These are phyloP conservation scores for Kregervanrija fluxuum DNA, from an alignment of 805 yeast species.

Conservation along the genomic window DNA sequence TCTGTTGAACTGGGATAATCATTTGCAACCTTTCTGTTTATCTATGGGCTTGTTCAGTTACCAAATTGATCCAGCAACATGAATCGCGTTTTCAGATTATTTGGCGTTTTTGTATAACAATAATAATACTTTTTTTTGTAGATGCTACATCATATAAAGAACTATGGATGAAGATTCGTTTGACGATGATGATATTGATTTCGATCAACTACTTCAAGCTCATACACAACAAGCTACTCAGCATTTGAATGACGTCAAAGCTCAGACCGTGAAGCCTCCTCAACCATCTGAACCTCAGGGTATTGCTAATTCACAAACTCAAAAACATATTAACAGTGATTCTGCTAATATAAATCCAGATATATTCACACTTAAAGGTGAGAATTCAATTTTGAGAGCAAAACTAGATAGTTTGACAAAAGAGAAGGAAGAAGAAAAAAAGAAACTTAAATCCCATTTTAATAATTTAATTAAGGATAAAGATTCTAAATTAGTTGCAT, in stretches of 20 bases:
- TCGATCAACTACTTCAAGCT: conserved; percentile 15
- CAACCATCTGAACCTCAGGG: background rate
- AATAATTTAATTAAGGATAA: conserved; percentile 15
- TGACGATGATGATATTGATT: conserved; percentile 27
- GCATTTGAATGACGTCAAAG: background rate
- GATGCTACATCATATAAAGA: too few relatives aligned
- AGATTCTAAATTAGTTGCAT: conserved; percentile 16
- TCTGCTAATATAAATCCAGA: conserved; percentile 5
- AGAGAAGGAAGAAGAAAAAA: conserved; percentile 30
- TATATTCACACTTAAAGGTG: conserved; percentile 60
- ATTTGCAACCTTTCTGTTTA: too few relatives aligned
- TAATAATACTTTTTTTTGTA: too few relatives aligned
- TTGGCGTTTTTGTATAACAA: too few relatives aligned
- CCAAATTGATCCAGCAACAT: too few relatives aligned
- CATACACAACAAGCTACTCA: conserved; percentile 1
- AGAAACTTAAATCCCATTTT: conserved; percentile 29
- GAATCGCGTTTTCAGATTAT: too few relatives aligned
- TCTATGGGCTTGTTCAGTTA: too few relatives aligned
- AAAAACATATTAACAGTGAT: background rate
- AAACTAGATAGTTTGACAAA: conserved; percentile 44
- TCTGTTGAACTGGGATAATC: too few relatives aligned
- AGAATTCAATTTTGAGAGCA: conserved; percentile 68
- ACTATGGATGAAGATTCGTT: conserved; percentile 19
- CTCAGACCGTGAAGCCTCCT: background rate
- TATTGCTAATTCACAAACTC: background rate